phyloP scores from a whole-genome alignment of 768 basidiomycete genomes.

The Lactarius hengduanensis region DNA sequence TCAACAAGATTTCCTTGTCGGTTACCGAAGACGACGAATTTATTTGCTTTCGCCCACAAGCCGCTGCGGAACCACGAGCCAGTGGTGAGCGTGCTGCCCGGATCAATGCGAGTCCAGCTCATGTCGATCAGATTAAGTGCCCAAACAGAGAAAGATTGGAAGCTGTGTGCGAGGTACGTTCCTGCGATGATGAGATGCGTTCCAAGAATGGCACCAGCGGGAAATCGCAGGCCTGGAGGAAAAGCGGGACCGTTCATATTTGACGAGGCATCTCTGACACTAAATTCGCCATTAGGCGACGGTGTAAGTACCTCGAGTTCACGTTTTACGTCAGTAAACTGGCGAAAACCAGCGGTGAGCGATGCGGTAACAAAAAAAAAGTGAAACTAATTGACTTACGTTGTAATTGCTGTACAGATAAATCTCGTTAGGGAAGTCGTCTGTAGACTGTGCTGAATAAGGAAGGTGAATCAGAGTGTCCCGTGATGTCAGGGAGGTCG shows the following conservation, averaged over 20 bases:
- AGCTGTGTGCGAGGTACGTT: slow-evolving; percentile 91
- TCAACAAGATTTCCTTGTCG: slow-evolving; percentile 82
- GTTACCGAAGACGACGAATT: slow-evolving; percentile 91
- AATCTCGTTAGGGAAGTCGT: slow-evolving; percentile 81
- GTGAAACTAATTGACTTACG: slow-evolving; percentile 45
- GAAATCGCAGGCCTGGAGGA: slow-evolving; percentile 95
- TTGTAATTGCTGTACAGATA: slow-evolving; percentile 97
- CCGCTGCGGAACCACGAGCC: slow-evolving; percentile 97
- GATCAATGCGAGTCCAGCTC: slow-evolving; percentile 86
- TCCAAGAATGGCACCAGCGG: slow-evolving; percentile 89
- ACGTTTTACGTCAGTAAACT: slow-evolving; percentile 95
- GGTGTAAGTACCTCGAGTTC: slow-evolving; percentile 93
- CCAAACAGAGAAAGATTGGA: slow-evolving; percentile 97
- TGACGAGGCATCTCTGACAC: slow-evolving; percentile 74
- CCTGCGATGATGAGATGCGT: slow-evolving; percentile 92
- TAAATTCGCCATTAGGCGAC: slow-evolving; percentile 69
- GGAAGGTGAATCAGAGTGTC: slow-evolving; percentile 69
- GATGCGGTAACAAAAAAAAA: slow-evolving; percentile 17
- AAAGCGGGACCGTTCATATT: slow-evolving; percentile 79
- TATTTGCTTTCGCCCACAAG: slow-evolving; percentile 80
- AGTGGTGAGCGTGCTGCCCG: slow-evolving; percentile 76
- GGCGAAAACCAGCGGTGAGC: slow-evolving; percentile 23
- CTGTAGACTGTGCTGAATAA: slow-evolving; percentile 69
- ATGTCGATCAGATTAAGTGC: slow-evolving; percentile 81
- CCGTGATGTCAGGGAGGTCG: slow-evolving; percentile 53